phyloP scores from a whole-genome alignment of 352 stramenopile species.

The Phytopythium chamaehyphon region DNA sequence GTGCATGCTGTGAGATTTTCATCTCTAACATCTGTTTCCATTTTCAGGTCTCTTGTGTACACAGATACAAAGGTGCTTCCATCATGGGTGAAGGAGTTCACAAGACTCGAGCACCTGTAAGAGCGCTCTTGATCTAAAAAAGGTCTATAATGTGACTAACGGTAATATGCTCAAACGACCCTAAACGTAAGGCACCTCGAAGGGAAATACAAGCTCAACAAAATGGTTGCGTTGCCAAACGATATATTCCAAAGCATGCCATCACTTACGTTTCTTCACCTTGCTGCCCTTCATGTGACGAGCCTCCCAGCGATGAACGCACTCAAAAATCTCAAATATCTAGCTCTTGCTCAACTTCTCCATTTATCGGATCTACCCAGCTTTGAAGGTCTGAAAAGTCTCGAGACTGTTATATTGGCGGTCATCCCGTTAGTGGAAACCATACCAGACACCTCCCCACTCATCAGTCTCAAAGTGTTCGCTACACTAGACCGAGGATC shows the following conservation, averaged over 20 bases:
- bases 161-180: too few species aligned
- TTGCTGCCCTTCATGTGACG: constrained; percentile 5
- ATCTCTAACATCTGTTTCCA: too few species aligned
- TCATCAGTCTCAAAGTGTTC: constrained; percentile 4
- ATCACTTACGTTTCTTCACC: constrained; percentile 33
- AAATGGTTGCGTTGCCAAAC: constrained; percentile 9
- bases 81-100: constrained; percentile 26
- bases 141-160: too few species aligned
- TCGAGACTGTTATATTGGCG: background rate
- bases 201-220: background rate
- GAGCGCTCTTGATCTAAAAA: background rate
- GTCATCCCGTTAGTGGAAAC: background rate
- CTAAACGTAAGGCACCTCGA: constrained; percentile 6
- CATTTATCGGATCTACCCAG: too few species aligned
- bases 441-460: constrained; percentile 8
- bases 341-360: too few species aligned
- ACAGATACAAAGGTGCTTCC: constrained; percentile 29
- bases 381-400: too few species aligned
- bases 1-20: background rate
- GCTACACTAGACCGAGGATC: background rate
- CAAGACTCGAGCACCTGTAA: constrained; percentile 33
- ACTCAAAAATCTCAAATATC: too few species aligned
- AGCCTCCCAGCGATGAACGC: background rate
- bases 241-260: constrained; percentile 34
- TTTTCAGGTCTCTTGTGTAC: constrained; percentile 33